phyloP scores from a whole-genome alignment of 2,329 filamentous ascomycete species.

The Aspergillus sp. region DNA sequence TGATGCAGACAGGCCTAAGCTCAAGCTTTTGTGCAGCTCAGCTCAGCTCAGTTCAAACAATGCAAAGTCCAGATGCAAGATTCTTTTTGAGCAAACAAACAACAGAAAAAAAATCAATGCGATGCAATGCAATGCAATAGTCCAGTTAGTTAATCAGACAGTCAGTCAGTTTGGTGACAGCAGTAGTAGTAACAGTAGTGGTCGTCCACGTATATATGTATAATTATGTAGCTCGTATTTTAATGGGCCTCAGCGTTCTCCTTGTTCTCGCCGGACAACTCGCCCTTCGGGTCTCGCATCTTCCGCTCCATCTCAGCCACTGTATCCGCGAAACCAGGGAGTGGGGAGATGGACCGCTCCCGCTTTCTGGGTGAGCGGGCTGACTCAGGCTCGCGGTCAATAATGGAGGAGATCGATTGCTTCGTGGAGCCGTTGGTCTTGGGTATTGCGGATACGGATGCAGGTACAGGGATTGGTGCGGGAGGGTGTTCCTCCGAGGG shows the following conservation, averaged over 20 bases:
- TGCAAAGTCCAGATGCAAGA: conserved; percentile 16
- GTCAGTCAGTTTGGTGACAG: too few relatives aligned
- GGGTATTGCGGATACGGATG: conserved; percentile 4
- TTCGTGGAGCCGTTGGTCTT: conserved; percentile 33
- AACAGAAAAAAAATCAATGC: neutral
- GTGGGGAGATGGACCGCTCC: conserved; percentile 20
- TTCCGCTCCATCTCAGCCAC: conserved; percentile 13
- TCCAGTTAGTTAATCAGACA: neutral
- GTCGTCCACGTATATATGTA: conserved; percentile 4
- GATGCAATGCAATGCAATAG: conserved; percentile 7
- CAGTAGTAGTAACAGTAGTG: neutral
- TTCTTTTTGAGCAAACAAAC: neutral
- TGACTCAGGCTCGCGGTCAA: conserved; percentile 33
- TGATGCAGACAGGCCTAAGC: conserved; percentile 16
- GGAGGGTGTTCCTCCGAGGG: conserved; percentile 17
- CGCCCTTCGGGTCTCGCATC: conserved; percentile 10
- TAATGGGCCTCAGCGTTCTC: conserved; percentile 20
- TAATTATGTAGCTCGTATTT: conserved; percentile 8
- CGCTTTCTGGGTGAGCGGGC: conserved; percentile 14
- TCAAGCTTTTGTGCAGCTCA: conserved; percentile 11
- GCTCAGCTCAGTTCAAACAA: conserved; percentile 12
- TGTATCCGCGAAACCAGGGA: conserved; percentile 8
- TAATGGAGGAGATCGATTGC: conserved; percentile 42
- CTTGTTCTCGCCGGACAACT: conserved; percentile 27
- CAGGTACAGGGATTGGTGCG: neutral